Base-by-base conservation (phyloP, 2,329 filamentous ascomycete species). In the Salinomyces thailandicus region DNA sequence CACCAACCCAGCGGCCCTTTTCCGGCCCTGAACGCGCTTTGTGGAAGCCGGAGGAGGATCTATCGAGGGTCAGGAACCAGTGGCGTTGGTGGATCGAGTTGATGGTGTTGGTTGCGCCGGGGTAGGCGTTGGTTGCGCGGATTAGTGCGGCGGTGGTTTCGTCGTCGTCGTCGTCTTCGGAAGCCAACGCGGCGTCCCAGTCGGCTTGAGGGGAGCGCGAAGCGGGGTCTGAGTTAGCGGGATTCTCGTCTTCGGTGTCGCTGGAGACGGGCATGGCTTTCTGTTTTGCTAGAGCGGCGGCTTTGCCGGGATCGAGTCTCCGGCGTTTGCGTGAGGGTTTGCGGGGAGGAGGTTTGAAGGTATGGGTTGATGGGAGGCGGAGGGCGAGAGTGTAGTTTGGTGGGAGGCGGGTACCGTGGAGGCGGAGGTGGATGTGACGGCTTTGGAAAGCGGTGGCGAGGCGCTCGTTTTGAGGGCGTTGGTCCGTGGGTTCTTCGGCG, bases 41-140 rank as follows among this genome's bases (percentile, higher is more conserved):
- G 12, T 56, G 54, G 37, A 83, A 80, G 4, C 78, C 78, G 33
- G 71, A 75, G 4, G 65, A 69, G 17, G 51, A 53, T 9, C 74
- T 64, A 49, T 84, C 79, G 1, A 84, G 61, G 8, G 71, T 72
- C 13, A 82, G 49, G 41, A 73, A 81, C 80, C 78, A 84, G 28
- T 67, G 64, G 4, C 79, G 68, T 53, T 83, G 78, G 47, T 83
- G 72, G 3, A 83, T 62, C 24, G 77, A 81, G 5, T 71, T 74
- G 27, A 84, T 77, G 2, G 67, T 72, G 48, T 84, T 84, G 1
- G 50, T 64, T 0, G 80, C 75, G 4, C 79, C 79, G 0, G 71
- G 60, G 48, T 84, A 84, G 4, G 79, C 76, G 47, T 84, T 84
- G 5, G 69, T 73, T 2, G 54, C 53, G 5, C 74, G 69, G 16